Evolutionary conservation across 1,139 yeast species (phyloP).

Genomic region (Lodderomyces oxycetoniae): DNA sequence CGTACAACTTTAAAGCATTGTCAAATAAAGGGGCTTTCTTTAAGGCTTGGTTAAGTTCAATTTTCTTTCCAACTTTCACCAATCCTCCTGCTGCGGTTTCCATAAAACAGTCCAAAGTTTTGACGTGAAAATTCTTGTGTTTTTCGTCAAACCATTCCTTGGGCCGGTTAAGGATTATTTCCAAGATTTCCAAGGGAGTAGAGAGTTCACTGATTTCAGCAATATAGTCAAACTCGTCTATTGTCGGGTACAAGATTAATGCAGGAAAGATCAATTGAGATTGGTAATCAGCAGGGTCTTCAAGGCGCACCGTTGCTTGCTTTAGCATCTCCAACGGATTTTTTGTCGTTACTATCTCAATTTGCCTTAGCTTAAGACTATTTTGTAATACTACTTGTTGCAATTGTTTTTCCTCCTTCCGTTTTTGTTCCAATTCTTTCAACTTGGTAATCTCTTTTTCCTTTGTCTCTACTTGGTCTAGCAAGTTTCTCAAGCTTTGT

Average conservation of each 20-base stretch:
- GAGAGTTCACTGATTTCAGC: constrained; percentile 69
- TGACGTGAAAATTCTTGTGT: constrained; percentile 55
- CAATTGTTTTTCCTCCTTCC: constrained; percentile 27
- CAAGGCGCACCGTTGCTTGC: constrained; percentile 50
- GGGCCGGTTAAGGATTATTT: constrained; percentile 57
- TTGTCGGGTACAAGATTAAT: constrained; percentile 75
- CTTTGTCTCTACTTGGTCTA: constrained; percentile 37
- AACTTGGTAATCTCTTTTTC: constrained; percentile 32
- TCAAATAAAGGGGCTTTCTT: constrained; percentile 80
- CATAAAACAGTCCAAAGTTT: constrained; percentile 67
- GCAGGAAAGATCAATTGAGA: constrained; percentile 81
- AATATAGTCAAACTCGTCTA: constrained; percentile 78
- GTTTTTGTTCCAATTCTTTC: constrained; percentile 31
- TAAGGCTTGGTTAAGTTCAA: constrained; percentile 59
- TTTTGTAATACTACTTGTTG: constrained; percentile 37
- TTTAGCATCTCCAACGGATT: constrained; percentile 49
- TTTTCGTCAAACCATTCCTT: constrained; percentile 68
- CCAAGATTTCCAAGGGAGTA: constrained; percentile 56
- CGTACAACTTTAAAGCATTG: constrained; percentile 63
- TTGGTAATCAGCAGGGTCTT: constrained; percentile 67
- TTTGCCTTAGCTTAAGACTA: constrained; percentile 55
- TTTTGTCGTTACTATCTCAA: constrained; percentile 43
- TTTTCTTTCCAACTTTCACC: constrained; percentile 78
- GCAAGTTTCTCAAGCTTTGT: constrained; percentile 44
- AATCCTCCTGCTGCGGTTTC: constrained; percentile 84